A percentile compares a stretch with the other conserved stretches of the same genome.
phyloP scores from a whole-genome alignment of 1,139 yeast genomes.

The Candida labiduridarum region DNA sequence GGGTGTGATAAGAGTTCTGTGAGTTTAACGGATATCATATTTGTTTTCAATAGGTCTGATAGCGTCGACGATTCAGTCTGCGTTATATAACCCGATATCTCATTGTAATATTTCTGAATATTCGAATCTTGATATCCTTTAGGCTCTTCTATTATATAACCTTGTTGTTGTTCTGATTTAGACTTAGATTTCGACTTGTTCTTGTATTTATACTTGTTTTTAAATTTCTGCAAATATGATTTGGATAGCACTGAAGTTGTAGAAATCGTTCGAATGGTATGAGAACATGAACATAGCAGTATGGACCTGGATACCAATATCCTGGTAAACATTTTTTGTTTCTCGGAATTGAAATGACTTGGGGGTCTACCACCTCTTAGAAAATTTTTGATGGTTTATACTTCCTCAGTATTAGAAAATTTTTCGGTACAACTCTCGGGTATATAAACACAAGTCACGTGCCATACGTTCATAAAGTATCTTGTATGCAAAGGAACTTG shows the following conservation, averaged over 20 bases:
- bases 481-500: too few relatives aligned
- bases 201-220: neutral
- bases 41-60: slow-evolving; percentile 4
- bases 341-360: too few relatives aligned
- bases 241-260: neutral
- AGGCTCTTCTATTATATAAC: slow-evolving; percentile 13
- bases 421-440: neutral
- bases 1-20: neutral
- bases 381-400: neutral
- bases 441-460: neutral
- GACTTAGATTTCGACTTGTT: neutral
- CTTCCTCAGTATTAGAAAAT: too few relatives aligned
- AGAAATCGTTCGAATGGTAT: neutral
- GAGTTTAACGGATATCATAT: slow-evolving; percentile 8
- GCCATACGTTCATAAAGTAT: neutral
- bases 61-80: neutral
- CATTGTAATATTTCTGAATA: slow-evolving; percentile 8
- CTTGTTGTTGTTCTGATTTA: neutral
- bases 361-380: too few relatives aligned
- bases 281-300: neutral
- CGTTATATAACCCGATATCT: slow-evolving; percentile 7
- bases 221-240: neutral
- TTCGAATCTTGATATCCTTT: slow-evolving; percentile 6
- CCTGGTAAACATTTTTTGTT: neutral
- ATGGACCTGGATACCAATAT: slow-evolving; percentile 1